Evolutionary conservation across 306 rosid genomes (phyloP), one percentile per base, ranked within the genome.

Genomic region (Citrullus colocynthis): DNA sequence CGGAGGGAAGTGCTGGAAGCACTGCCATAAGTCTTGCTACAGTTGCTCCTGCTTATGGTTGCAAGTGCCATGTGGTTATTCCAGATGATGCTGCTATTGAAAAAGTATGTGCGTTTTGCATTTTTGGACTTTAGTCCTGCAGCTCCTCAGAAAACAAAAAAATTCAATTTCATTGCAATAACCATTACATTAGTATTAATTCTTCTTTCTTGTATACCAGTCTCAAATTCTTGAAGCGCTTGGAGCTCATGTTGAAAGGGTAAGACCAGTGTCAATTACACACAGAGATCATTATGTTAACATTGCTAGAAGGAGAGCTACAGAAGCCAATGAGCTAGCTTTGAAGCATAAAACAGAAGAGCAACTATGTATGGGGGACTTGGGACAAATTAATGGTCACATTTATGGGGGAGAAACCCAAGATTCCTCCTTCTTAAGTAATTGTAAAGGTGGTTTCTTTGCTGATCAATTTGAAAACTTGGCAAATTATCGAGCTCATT

Each of bases 1-100:
- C 97, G 17, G 97, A 94, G 85, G 98, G 98, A 62, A 91, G 97
- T 81, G 96, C 94, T 10, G 97, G 97, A 78, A 94, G 97, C 84
- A 94, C 96, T 17, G 98, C 97, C 76, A 87, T 94, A 66, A 94
- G 97, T 84, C 89, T 94, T 81, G 97, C 97, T 9, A 88, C 97
- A 48, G 97, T 92, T 75, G 98, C 96, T 55, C 95, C 97, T 76
- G 98, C 96, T n/a, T 91, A 71, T 75, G 96, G 95, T 34, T 94
- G 98, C 87, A 87, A 88, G 82, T 79, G 96, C 78, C 96, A 91
- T 42, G 97, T 94, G 61, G 97, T 89, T 87, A 91, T 90, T 74
- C 98, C 98, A 1, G 97, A 94, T 85, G 98, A 94, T 60, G 97
- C 82, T 80, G 96, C 97, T 79, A 86, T 92, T n/a, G 97, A 95